Conservation (phyloP, 2,329 filamentous ascomycete genomes). For the Aspergillus sp. region DNA sequence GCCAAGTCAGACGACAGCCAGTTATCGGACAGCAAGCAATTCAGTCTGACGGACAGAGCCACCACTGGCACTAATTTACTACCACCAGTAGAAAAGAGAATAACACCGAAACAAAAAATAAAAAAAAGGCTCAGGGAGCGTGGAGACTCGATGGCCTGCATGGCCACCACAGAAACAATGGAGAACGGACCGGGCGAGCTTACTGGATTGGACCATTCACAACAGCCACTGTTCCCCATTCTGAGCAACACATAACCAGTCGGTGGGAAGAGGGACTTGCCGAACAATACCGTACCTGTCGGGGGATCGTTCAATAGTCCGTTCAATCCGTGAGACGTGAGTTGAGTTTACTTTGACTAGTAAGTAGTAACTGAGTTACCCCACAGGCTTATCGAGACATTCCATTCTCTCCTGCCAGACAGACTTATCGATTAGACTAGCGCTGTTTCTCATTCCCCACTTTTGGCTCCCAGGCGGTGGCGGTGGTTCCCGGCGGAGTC, state of each 20-base stretch:
- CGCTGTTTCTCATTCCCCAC: conserved; percentile 4
- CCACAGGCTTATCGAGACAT: conserved; percentile 16
- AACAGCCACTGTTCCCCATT: too few species aligned
- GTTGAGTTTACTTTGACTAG: too few species aligned
- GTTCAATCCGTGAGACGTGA: too few species aligned
- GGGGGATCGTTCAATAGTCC: not conserved
- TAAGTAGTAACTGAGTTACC: not conserved
- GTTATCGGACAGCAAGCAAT: not conserved
- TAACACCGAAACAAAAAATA: too few species aligned
- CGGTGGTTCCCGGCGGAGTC: not conserved
- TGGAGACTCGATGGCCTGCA: not conserved
- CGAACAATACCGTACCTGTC: conserved; percentile 7
- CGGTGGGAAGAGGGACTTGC: not conserved
- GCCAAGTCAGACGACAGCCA: conserved; percentile 11
- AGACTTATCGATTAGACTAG: conserved; percentile 14
- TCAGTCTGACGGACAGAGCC: not conserved
- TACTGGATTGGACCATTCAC: not conserved
- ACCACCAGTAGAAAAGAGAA: too few species aligned
- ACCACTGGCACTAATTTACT: too few species aligned
- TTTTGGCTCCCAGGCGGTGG: conserved; percentile 4
- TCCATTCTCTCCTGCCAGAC: not conserved
- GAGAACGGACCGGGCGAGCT: not conserved
- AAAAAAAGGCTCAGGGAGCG: too few species aligned
- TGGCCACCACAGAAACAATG: not conserved
- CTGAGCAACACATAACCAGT: too few species aligned